Conservation (phyloP, 2,329 filamentous ascomycete species). For the Scedosporium boydii region DNA sequence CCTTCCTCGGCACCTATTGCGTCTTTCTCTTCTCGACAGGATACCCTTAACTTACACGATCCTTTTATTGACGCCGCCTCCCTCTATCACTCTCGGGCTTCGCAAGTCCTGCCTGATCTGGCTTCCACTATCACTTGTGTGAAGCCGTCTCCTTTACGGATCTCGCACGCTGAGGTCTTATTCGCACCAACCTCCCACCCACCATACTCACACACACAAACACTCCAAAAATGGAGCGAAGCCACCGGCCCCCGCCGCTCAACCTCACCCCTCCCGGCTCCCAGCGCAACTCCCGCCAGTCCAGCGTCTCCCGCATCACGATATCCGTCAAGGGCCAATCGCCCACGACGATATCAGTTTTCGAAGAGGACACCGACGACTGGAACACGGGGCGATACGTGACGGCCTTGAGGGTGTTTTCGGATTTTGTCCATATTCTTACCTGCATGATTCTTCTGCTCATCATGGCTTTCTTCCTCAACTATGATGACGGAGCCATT, state of each 20-base stretch:
- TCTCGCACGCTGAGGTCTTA: not conserved
- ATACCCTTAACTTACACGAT: too few species aligned
- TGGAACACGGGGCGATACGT: not conserved
- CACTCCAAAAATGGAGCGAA: slow-evolving; percentile 18
- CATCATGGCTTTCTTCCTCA: slow-evolving; percentile 22
- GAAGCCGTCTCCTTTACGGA: too few species aligned
- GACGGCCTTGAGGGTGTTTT: slow-evolving; percentile 17
- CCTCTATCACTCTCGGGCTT: too few species aligned
- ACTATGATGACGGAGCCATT: slow-evolving; percentile 15
- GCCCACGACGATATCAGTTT: slow-evolving; percentile 6
- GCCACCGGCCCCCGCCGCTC: slow-evolving; percentile 21
- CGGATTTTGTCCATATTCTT: slow-evolving; percentile 21
- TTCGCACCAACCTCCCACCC: not conserved
- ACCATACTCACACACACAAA: not conserved
- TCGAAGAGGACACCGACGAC: slow-evolving; percentile 1
- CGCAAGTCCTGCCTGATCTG: too few species aligned
- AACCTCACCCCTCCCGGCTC: slow-evolving; percentile 19
- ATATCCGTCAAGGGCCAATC: slow-evolving; percentile 4
- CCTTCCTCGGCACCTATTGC: too few species aligned
- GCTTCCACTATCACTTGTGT: too few species aligned
- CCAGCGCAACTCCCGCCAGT: slow-evolving; percentile 4
- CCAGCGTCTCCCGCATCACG: slow-evolving; percentile 5
- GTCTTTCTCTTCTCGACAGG: too few species aligned
- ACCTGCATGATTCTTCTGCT: slow-evolving; percentile 20
- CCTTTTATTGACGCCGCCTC: too few species aligned